phyloP scores from a whole-genome alignment of 257 asterid genomes.

The Jasminum sambac region DNA sequence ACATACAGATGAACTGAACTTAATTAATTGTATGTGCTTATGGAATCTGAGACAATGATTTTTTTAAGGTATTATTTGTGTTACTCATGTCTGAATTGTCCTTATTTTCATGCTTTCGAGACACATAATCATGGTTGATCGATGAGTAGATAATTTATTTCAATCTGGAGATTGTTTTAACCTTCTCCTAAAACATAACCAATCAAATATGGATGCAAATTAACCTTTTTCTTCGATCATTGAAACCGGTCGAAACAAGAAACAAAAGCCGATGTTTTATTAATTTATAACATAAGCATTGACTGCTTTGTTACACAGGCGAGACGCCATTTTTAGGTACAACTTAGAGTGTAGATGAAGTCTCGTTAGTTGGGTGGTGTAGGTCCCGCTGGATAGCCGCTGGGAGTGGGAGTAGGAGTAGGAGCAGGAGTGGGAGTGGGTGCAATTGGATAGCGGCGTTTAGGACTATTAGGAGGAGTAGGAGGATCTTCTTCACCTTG shows the following conservation, averaged over 20 bases:
- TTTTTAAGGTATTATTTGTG: too few species aligned
- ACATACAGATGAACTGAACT: too few species aligned
- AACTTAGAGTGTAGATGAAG: not conserved
- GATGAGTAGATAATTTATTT: constrained; percentile 17
- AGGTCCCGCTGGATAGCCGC: not conserved
- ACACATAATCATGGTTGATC: not conserved
- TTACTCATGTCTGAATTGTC: not conserved
- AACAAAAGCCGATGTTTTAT: not conserved
- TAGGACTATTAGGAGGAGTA: too few species aligned
- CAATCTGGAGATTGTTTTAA: not conserved
- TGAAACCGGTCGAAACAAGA: not conserved
- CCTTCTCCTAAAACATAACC: not conserved
- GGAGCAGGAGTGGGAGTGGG: too few species aligned
- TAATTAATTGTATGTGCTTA: too few species aligned
- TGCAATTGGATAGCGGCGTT: too few species aligned
- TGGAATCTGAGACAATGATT: too few species aligned
- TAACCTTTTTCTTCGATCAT: not conserved
- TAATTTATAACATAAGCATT: not conserved
- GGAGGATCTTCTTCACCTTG: too few species aligned
- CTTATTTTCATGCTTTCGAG: not conserved
- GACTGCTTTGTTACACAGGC: not conserved
- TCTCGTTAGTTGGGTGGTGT: not conserved
- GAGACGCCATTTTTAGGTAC: too few species aligned
- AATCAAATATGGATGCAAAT: not conserved
- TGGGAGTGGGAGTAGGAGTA: not conserved